A percentile compares a stretch with the other conserved stretches of the same genome.
Evolutionary conservation across 164 flowering plant genomes (phyloP).

Genomic region (Pachysandra terminalis): DNA sequence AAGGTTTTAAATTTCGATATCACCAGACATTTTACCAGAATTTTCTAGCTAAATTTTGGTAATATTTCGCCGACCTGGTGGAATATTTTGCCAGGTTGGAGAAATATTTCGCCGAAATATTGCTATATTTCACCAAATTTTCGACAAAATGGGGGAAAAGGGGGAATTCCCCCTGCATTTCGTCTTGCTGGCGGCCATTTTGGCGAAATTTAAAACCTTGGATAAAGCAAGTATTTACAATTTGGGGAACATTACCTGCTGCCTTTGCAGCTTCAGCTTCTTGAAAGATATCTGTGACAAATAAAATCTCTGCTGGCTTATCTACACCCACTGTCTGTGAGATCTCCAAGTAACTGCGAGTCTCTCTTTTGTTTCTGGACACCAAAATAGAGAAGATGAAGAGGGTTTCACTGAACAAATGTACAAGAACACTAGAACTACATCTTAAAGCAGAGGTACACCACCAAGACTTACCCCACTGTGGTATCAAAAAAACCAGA

Average conservation of each 20-base stretch:
- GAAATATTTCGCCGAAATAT: too few species aligned
- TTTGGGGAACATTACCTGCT: conserved; percentile 55
- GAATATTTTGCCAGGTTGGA: too few species aligned
- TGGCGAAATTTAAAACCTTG: too few species aligned
- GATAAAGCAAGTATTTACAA: too few species aligned
- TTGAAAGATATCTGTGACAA: conserved; percentile 82
- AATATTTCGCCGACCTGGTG: too few species aligned
- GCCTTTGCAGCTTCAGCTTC: conserved; percentile 91
- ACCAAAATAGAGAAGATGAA: neutral
- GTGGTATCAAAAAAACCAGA: conserved; percentile 86
- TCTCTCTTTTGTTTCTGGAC: conserved; percentile 76
- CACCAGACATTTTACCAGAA: too few species aligned
- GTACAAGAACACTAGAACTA: neutral
- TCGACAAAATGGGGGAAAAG: too few species aligned
- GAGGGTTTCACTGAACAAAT: neutral
- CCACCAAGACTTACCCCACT: conserved; percentile 56
- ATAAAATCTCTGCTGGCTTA: conserved; percentile 72
- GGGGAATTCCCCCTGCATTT: too few species aligned
- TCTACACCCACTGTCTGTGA: conserved; percentile 77
- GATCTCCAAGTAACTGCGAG: conserved; percentile 70
- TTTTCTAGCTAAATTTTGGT: too few species aligned
- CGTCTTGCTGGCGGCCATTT: too few species aligned
- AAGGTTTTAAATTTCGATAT: too few species aligned
- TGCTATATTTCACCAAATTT: too few species aligned
- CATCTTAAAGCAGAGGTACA: neutral